Conservation (phyloP, 176 grass and related monocot species). For the Leersia perrieri region DNA sequence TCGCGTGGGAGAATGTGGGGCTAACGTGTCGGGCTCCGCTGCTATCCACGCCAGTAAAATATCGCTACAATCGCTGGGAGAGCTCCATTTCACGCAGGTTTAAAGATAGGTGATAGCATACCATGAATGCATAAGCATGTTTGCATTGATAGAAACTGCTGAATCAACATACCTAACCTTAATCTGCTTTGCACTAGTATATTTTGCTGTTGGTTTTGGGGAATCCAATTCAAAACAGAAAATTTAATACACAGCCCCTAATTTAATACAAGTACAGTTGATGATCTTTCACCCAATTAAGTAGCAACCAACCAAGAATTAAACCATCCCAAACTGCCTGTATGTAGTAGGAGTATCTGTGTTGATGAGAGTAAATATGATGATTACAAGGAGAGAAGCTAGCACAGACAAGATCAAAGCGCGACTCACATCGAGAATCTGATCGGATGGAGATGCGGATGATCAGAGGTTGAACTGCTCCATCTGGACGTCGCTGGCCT, state of each 20-base stretch:
- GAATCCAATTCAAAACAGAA: not conserved
- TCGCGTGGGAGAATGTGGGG: too few relatives aligned
- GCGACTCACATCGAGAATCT: not conserved
- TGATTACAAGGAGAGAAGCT: too few relatives aligned
- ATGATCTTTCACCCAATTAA: not conserved
- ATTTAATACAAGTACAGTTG: not conserved
- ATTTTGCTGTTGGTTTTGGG: not conserved
- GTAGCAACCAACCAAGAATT: not conserved
- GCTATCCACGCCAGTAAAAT: too few relatives aligned
- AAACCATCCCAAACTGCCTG: not conserved
- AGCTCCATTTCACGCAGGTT: too few relatives aligned
- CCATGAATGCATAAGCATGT: not conserved
- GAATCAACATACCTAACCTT: not conserved
- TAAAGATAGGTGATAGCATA: too few relatives aligned
- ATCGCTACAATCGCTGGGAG: too few relatives aligned
- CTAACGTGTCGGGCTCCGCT: too few relatives aligned
- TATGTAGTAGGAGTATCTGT: not conserved
- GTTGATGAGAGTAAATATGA: not conserved
- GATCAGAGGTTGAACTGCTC: constrained; percentile 61
- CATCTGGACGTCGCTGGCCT: constrained; percentile 71
- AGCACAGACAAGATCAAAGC: not conserved
- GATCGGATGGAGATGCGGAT: not conserved
- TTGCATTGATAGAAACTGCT: not conserved
- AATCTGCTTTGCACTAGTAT: not conserved
- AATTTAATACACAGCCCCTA: not conserved